Evolutionary conservation across 768 basidiomycete species (phyloP).

Genomic region (Rhodotorula paludigena): DNA sequence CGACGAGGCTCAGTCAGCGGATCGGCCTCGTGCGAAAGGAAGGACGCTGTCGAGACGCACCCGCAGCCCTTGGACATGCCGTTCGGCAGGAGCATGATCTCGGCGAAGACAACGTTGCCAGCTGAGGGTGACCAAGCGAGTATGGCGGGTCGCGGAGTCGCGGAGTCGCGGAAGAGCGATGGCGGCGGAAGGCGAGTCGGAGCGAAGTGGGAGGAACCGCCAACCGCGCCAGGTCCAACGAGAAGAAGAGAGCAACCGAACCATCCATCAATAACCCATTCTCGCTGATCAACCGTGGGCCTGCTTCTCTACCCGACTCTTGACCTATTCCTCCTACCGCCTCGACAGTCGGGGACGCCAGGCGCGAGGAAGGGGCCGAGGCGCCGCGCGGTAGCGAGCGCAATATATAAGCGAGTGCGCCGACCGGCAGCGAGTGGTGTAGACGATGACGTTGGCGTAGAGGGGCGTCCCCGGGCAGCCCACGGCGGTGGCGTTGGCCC

Average conservation of each 20-base stretch:
- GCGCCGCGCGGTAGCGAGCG: no score
- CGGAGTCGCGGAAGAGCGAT: background rate
- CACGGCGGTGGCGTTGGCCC: no score
- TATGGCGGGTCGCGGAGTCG: background rate
- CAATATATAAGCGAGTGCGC: no score
- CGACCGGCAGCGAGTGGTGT: background rate
- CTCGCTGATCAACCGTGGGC: background rate
- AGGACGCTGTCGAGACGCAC: conserved; percentile 55
- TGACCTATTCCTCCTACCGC: background rate
- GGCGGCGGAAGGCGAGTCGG: background rate
- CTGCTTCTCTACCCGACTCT: conserved; percentile 10
- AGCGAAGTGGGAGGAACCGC: background rate
- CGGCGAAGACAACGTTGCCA: conserved; percentile 99
- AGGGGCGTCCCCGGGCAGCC: no score
- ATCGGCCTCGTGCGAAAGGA: no score
- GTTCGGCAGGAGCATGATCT: conserved; percentile 93
- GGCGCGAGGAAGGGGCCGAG: no score
- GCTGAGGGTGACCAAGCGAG: conserved; percentile 54
- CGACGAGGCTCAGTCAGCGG: no score
- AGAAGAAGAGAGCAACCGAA: conserved; percentile 21
- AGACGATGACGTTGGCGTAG: background rate
- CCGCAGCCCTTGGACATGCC: conserved; percentile 99
- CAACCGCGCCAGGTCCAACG: background rate
- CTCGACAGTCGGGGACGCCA: no score
- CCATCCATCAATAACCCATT: conserved; percentile 23